Base-by-base conservation (phyloP, 2,329 filamentous ascomycete species). In the Zopfia rhizophila region DNA sequence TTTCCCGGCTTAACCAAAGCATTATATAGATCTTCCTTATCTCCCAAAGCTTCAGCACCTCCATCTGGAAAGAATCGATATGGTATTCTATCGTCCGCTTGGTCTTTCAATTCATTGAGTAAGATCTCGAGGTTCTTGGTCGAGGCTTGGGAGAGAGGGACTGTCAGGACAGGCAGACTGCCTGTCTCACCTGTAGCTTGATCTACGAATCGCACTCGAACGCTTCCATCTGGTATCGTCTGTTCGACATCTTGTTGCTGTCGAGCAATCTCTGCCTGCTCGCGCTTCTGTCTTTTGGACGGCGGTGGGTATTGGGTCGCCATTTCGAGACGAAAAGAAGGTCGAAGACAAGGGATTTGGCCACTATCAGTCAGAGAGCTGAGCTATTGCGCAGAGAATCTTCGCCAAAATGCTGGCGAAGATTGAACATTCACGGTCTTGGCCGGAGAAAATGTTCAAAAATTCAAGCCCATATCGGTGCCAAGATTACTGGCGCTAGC, bases 61-160 rank as follows among this genome's bases (percentile, higher is more conserved):
- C 65, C 65, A 22, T 65, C 63, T 69, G 83, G 82, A 60, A 86
- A 84, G 62, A 87, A 86, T 46, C 85, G 79, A 64, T 88, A 88
- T 3, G 85, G 85, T 51, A 88, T 78, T 53, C 81, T 78, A 55
- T 88, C 85, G 46, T 88, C 82, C 72, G 82, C 63, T 50, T 74
- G 68, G 27, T 86, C 88, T 68, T 96, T 82, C 29, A 97, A 76
- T 3, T 89, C 91, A 70, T 97, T 97, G 43, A 96, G 73, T 0
- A 97, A 80, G 7, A 92, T 82, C 40, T 94, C 93, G 3, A 97
- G 82, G 60, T 97, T 96, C 76, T 91, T 93, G 52, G 94, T 90
- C 6, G 84, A 88, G 2, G 93, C 89, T 76, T 97, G 89, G 45
- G 87, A 88, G 22, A 97, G 83, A 10, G 91, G 87, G 29, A 97